Evolutionary conservation across 495 filamentous ascomycete species (phyloP).

Genomic region (Cercophora scortea): DNA sequence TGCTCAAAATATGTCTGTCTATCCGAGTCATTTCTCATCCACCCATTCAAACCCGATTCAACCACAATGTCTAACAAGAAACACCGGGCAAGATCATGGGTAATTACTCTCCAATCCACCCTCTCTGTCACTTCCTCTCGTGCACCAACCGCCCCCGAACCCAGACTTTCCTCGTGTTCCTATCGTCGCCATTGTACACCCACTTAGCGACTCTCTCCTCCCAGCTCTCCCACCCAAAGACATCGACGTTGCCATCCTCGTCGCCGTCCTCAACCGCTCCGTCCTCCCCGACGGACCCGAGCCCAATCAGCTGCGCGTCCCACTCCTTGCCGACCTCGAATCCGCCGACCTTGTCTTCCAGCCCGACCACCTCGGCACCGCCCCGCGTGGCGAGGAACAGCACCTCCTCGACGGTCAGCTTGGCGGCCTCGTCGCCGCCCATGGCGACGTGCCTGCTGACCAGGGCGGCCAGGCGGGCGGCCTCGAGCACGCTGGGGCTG

Average conservation of each 20-base stretch:
- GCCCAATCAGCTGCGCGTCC: constrained; percentile 75
- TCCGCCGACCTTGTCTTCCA: constrained; percentile 58
- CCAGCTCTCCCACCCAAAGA: constrained; percentile 82
- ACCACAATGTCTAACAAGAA: too few relatives aligned
- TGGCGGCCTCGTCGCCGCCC: constrained; percentile 38
- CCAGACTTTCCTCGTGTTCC: constrained; percentile 76
- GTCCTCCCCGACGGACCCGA: constrained; percentile 37
- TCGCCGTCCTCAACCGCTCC: constrained; percentile 22
- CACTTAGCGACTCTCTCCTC: constrained; percentile 75
- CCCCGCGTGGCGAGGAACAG: constrained; percentile 78
- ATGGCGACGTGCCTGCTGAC: constrained; percentile 62
- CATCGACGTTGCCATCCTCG: constrained; percentile 54
- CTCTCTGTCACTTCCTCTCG: constrained; percentile 34
- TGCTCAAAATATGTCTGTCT: too few relatives aligned
- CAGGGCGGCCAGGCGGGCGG: constrained; percentile 67
- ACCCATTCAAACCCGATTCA: too few relatives aligned
- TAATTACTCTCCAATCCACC: too few relatives aligned
- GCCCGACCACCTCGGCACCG: constrained; percentile 68
- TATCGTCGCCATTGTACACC: constrained; percentile 80
- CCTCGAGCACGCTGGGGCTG: constrained; percentile 66
- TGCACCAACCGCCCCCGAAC: constrained; percentile 73
- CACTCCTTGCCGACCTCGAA: constrained; percentile 85
- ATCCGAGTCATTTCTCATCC: too few relatives aligned
- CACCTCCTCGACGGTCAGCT: constrained; percentile 77
- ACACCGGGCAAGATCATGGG: too few relatives aligned